These are phyloP conservation scores for Astrothelium macrocarpum DNA, from an alignment of 495 filamentous ascomycete genomes.

Conservation along the genomic window DNA sequence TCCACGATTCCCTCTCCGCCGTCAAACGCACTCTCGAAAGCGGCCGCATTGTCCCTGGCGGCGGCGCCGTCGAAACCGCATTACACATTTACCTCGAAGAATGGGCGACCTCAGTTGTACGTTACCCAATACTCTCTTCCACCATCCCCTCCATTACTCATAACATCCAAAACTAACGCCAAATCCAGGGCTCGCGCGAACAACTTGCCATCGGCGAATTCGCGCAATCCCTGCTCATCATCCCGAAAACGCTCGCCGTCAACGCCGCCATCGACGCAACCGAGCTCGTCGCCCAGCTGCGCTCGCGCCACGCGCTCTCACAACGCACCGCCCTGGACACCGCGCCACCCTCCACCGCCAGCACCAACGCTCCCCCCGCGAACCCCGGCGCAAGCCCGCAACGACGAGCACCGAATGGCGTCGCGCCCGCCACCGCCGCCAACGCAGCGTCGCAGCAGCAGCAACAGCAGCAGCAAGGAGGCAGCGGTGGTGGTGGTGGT, in stretches of 20 bases:
- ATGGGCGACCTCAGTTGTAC: conserved; percentile 90
- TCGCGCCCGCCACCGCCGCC: background rate
- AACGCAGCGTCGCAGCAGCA: background rate
- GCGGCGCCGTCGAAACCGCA: conserved; percentile 95
- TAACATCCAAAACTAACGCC: background rate
- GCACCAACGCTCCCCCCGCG: background rate
- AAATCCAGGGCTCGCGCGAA: conserved; percentile 69
- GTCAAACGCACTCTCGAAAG: conserved; percentile 96
- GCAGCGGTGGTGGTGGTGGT: background rate
- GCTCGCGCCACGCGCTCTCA: conserved; percentile 85
- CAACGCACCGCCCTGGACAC: conserved; percentile 80
- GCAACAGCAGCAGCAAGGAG: background rate
- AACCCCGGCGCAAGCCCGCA: background rate
- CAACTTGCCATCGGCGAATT: conserved; percentile 98
- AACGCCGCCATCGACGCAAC: conserved; percentile 95
- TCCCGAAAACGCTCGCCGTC: conserved; percentile 92
- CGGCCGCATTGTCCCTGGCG: conserved; percentile 91
- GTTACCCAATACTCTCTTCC: background rate
- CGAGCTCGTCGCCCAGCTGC: conserved; percentile 90
- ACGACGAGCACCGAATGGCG: background rate
- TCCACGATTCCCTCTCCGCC: conserved; percentile 93
- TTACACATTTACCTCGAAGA: conserved; percentile 99
- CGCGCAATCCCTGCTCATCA: conserved; percentile 82
- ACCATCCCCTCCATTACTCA: background rate
- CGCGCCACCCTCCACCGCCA: conserved; percentile 29